A percentile compares a stretch with the other conserved stretches of the same genome.
phyloP scores from a whole-genome alignment of 441 rosid species.

The Erodium moschatum region DNA sequence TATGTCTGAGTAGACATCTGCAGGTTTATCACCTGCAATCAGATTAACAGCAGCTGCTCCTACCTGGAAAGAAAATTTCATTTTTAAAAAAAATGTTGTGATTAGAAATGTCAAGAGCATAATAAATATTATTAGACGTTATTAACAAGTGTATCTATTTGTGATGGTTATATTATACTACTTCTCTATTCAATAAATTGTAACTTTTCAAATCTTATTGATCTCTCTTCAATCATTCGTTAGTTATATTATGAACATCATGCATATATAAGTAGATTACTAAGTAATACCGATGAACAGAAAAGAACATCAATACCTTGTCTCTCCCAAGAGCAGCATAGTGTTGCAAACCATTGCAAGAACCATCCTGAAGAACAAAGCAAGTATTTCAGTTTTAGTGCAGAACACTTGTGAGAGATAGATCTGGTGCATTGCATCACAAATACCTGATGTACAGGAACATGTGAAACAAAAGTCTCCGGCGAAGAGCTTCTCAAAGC shows the following conservation, averaged over 20 bases:
- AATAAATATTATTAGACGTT: no score
- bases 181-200: neutral
- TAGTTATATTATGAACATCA: neutral
- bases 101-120: no score
- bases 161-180: neutral
- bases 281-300: neutral
- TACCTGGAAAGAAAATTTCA: conserved; percentile 37
- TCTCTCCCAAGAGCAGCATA: conserved; percentile 99
- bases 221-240: neutral
- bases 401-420: neutral
- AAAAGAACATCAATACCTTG: conserved; percentile 43
- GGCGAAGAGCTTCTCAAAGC: conserved; percentile 83
- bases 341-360: conserved; percentile 97
- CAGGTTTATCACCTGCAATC: conserved; percentile 81
- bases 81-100: no score
- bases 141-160: no score
- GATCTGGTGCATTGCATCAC: neutral
- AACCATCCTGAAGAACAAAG: conserved; percentile 65
- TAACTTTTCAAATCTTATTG: neutral
- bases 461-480: conserved; percentile 57
- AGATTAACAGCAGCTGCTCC: conserved; percentile 94
- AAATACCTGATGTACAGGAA: conserved; percentile 88
- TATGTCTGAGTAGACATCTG: conserved; percentile 91
- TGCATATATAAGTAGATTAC: neutral
- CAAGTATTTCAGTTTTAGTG: conserved; percentile 7